Conservation (phyloP, 192 early-diverging fungal genomes). For the Rhizophagus sp. region DNA sequence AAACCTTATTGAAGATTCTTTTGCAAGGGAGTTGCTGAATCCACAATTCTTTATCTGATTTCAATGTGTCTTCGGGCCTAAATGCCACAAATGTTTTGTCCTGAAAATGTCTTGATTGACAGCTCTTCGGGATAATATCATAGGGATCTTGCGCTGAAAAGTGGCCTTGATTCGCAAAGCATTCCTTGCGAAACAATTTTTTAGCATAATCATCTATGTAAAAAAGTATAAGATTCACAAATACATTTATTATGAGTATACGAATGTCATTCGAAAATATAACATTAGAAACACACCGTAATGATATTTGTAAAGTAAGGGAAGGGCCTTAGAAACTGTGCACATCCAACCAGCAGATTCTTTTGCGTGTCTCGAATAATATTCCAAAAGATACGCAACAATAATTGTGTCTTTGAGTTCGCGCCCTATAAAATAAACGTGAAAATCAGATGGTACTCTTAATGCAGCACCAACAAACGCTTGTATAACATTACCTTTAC, state of each 20-base stretch:
- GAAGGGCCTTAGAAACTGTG: not conserved
- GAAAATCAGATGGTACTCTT: not conserved
- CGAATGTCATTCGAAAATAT: too few species aligned
- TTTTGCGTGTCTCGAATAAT: not conserved
- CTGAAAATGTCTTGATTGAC: not conserved
- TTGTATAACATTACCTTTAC: not conserved
- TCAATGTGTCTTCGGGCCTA: not conserved
- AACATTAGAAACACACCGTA: not conserved
- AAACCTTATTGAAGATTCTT: too few species aligned
- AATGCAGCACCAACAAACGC: not conserved
- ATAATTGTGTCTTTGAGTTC: not conserved
- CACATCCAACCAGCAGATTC: not conserved
- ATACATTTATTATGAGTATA: too few species aligned
- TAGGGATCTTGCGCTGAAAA: not conserved
- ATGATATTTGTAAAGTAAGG: not conserved
- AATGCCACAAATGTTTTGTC: not conserved
- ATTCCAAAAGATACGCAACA: not conserved
- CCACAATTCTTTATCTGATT: not conserved
- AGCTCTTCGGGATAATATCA: not conserved
- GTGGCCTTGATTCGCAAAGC: not conserved
- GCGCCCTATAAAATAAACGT: not conserved
- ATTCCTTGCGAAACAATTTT: not conserved
- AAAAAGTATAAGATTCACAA: not conserved
- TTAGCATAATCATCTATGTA: not conserved
- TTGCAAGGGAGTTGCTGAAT: too few species aligned